Base-by-base conservation (phyloP, 768 basidiomycete species). In the Pulveroboletus sp. region DNA sequence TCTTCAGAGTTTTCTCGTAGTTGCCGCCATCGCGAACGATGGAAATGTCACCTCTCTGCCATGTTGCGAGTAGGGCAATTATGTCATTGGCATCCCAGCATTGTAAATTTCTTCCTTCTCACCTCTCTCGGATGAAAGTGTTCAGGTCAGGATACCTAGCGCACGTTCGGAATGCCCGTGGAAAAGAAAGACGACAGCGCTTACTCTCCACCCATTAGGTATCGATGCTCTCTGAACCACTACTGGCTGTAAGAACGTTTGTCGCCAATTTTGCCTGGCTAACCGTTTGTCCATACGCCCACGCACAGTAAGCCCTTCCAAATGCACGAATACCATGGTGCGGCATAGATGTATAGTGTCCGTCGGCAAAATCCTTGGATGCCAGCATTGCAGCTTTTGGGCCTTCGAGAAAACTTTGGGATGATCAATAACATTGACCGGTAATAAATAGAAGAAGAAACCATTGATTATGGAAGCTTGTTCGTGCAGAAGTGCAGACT, bases 241-340 rank as follows among this genome's bases (percentile, higher is more conserved):
- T 82, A 45, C 11, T 34, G 17, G 37, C 20, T 24, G 37, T 59
- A 5, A 59, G 44, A 1, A 46, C 14, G 10, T 13, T 21, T n/a
- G 8, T 17, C 16, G 13, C 35, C 16, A 16, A 32, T 32, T 19
- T 25, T 35, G 34, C 9, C 17, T 11, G 19, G 65, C 74, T 34
- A 32, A 79, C 79, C 32, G 80, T 72, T 60, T 82, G 78, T 1
- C 80, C 76, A 47, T 80, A 81, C 5, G 80, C 79, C 79, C 81
- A 82, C 21, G 77, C 77, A 40, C 76, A 76, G 53, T 81, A 82
- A 14, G 71, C 79, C n/a, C 81, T 70, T 3, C 72, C 79, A 42
- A 81, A 81, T 6, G 80, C 81, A 1, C 80, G 74, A 32, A 82
- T 66, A 5, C 79, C 80, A 35, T 69, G 68, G 43, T 78, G 69